These are phyloP conservation scores for Eimeria maxima DNA, from an alignment of 169 alveolate genomes.

Conservation along the genomic window DNA sequence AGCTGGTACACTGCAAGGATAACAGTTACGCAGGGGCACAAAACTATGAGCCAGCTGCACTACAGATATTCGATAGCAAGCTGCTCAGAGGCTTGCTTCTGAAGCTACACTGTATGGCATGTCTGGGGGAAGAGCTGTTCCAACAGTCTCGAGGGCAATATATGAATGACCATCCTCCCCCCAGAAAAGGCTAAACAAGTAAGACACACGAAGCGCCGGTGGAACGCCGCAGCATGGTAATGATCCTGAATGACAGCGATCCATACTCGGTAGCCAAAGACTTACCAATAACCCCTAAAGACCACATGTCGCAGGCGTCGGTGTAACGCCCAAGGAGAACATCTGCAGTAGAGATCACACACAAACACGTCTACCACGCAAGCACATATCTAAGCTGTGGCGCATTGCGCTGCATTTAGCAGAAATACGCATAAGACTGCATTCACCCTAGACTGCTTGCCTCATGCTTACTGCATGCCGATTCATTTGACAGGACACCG, in stretches of 20 bases:
- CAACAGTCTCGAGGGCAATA: background rate
- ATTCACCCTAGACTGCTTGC: background rate
- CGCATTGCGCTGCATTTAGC: background rate
- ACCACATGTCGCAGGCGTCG: conserved; percentile 86
- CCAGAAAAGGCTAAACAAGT: background rate
- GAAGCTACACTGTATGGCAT: background rate
- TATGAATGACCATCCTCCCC: background rate
- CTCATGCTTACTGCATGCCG: background rate
- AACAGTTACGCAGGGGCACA: background rate
- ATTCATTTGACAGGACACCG: background rate
- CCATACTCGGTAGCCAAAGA: conserved; percentile 45
- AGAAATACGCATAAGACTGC: background rate
- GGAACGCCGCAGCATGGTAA: background rate
- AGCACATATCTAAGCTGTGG: background rate
- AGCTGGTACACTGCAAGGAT: conserved; percentile 71
- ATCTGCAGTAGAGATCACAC: conserved; percentile 43
- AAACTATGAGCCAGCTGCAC: background rate
- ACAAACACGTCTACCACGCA: background rate
- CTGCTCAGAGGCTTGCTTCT: background rate
- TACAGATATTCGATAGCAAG: background rate
- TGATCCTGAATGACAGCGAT: conserved; percentile 61
- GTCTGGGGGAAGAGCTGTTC: background rate
- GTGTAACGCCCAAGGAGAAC: conserved; percentile 83
- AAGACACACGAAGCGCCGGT: background rate
- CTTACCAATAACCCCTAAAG: conserved; percentile 86